Conservation (phyloP, 768 basidiomycete species). For the Phaeotremella skinneri region DNA sequence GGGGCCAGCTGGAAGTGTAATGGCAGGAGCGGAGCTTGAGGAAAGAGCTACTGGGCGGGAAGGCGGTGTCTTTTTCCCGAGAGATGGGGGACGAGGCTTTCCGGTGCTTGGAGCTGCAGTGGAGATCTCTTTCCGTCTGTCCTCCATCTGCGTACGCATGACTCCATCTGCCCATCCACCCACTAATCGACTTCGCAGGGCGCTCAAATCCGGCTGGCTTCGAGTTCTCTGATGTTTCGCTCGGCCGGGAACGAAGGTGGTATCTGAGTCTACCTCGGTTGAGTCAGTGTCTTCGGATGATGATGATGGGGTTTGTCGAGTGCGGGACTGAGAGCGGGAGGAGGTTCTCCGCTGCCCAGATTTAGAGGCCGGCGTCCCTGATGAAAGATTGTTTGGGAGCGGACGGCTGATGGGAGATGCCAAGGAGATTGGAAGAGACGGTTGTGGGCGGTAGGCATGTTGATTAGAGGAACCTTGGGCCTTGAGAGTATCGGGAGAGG, state of each 20-base stretch:
- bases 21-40: neutral
- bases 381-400: neutral
- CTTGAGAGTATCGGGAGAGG: neutral
- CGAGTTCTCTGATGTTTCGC: conserved; percentile 6
- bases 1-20: neutral
- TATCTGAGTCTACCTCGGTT: conserved; percentile 31
- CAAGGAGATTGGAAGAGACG: neutral
- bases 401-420: neutral
- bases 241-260: conserved; percentile 28
- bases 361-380: neutral
- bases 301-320: neutral
- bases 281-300: conserved; percentile 23
- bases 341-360: neutral
- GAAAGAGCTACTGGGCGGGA: conserved; percentile 6
- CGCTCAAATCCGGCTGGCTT: conserved; percentile 32
- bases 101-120: neutral
- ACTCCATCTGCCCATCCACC: conserved; percentile 37
- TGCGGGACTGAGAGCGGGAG: conserved; percentile 6
- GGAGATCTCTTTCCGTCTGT: conserved; percentile 6
- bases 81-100: neutral
- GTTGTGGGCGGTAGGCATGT: neutral
- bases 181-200: conserved; percentile 18
- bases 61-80: conserved; percentile 17
- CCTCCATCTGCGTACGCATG: conserved; percentile 15
- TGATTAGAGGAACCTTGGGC: neutral